Evolutionary conservation across 2,329 filamentous ascomycete genomes (phyloP), one percentile per base, ranked within the genome.

Genomic region (Thelonectria olida): DNA sequence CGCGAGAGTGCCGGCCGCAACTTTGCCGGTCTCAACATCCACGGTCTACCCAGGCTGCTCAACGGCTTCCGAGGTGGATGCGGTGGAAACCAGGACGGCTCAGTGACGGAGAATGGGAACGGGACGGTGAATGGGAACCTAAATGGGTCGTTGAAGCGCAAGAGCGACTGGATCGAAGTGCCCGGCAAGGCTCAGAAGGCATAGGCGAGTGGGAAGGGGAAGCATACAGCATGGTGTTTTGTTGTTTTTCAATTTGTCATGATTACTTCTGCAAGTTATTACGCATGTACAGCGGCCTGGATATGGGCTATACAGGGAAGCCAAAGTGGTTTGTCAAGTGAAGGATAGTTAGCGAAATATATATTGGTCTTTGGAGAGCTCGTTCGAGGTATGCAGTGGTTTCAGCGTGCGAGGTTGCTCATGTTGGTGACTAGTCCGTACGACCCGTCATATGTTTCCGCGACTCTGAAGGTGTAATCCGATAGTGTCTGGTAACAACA

Each of bases 1-100:
- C 81, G 87, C 49, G 92, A 96, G 78, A 89, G 88, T 25, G 81
- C 77, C 13, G 81, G 87, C 34, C 83, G 85, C 67, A 86, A 86
- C 48, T 85, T 91, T 67, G 86, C 85, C 3, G 88, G 84, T n/a
- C 79, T 91, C 38, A 88, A 86, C 2, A 81, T 94, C 27, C 86
- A 85, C 13, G 83, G 80, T 2, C 70, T 87, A 27, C 68, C 76
- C 17, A 78, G 73, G 42, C 65, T 87, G 45, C 75, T 87, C 47
- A 84, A 84, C 9, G 71, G 73, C 8, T 85, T 84, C 62, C 76
- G 82, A 20, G 79, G 81, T 47, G 77, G 79, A 5, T 81, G 80
- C 60, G 78, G 70, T 12, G 57, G 41, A 15, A 48, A 31, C 12
- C 25, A 27, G 31, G 63, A 60, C 54, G 61, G 56, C n/a, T n/a